Evolutionary conservation across 805 yeast species (phyloP), one percentile per base, ranked within the genome.

Genomic region (Yarrowia keelungensis): DNA sequence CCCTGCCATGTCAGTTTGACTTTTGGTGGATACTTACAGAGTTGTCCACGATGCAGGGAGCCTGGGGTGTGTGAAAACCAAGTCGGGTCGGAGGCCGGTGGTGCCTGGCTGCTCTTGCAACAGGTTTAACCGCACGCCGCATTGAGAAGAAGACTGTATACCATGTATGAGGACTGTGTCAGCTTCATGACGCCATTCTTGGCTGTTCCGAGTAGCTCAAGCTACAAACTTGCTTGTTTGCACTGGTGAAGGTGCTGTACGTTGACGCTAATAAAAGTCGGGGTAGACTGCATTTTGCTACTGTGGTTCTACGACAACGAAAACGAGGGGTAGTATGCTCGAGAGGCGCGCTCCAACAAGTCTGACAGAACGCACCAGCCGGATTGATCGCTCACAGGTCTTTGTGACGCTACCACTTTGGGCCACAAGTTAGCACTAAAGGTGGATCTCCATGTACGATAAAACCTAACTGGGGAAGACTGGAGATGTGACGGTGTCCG

Each of bases 361-460:
- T 12, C 39, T 53, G 59, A 53, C 59, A 39, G 3, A 39, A 39
- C 59, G 59, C 45, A 22, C 35, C 43, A 8, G 45, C 59, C 59
- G 59, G 59, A 53, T 53, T 39, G 43, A 53, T 53, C 36, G 4
- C 9, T 16, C 5, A 10, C 4, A 0, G 42, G n/a, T 19, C 45
- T 39, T 53, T 53, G 59, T 53, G 26, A 19, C 59, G 12, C 35
- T 39, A 19, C 59, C 39, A 32, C 14, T 19, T 39, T 14, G 35
- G 59, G 59, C 59, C 59, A 22, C 59, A 16, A 38, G 11, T 53
- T 36, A 19, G 59, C 45, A 53, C 59, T 53, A 53, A 36, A 39
- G 59, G 59, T 53, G 59, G 59, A 53, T 53, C 59, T 53, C 35
- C 16, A 53, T 53, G 59, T 53, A 53, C 43, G 45, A 53, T 38